These are phyloP conservation scores for Cladosporium oxysporum DNA, from an alignment of 2,329 filamentous ascomycete species.

Conservation along the genomic window DNA sequence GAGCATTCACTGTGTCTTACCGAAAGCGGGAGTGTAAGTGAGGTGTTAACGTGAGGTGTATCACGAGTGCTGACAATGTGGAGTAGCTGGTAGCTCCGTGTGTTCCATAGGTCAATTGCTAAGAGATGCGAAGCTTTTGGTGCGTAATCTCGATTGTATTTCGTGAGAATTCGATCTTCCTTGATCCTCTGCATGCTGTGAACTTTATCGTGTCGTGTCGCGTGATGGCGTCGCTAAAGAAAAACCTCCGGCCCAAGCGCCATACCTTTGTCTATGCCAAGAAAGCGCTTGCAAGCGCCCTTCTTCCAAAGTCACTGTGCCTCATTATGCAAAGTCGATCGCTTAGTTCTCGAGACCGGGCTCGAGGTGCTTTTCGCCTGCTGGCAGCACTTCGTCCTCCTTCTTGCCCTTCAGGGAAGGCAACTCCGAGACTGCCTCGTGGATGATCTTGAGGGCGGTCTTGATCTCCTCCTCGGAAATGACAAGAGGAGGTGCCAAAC, in stretches of 20 bases:
- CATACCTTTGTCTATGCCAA: constrained; percentile 8
- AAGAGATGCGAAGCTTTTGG: not conserved
- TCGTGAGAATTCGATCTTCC: not conserved
- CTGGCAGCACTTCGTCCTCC: constrained; percentile 41
- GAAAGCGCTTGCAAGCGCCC: not conserved
- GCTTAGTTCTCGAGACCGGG: constrained; percentile 59
- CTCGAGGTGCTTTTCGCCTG: constrained; percentile 62
- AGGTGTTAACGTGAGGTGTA: not conserved
- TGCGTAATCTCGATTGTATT: not conserved
- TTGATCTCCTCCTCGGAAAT: constrained; percentile 87
- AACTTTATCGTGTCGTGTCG: constrained; percentile 12
- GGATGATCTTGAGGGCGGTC: constrained; percentile 75
- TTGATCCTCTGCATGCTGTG: not conserved
- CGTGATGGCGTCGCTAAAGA: constrained; percentile 1
- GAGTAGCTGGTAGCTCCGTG: not conserved
- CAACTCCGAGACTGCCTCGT: constrained; percentile 77
- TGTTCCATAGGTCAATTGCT: not conserved
- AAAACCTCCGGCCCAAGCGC: not conserved
- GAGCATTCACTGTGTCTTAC: constrained; percentile 1
- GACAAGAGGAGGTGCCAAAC: constrained; percentile 92
- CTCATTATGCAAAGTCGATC: not conserved
- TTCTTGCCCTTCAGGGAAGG: constrained; percentile 61
- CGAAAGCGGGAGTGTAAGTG: not conserved
- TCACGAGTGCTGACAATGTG: not conserved
- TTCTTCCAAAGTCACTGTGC: not conserved